Conservation (phyloP, 2,329 filamentous ascomycete genomes). For the Phyllosticta paracitricarpa region DNA sequence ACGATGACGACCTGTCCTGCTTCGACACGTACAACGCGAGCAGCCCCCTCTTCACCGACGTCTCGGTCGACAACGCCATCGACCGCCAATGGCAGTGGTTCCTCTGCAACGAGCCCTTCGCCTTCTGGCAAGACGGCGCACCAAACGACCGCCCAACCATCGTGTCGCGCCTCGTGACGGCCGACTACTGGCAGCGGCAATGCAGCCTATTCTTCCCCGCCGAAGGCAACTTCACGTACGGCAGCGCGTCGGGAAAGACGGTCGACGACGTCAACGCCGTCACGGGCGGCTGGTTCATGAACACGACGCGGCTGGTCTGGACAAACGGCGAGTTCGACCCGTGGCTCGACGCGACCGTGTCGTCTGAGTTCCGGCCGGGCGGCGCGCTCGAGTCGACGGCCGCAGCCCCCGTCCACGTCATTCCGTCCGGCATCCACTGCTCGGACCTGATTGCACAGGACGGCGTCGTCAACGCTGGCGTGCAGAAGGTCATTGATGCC, state of each 20-base stretch:
- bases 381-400: slow-evolving; percentile 42
- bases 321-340: slow-evolving; percentile 52
- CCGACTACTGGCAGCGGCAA: slow-evolving; percentile 46
- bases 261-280: slow-evolving; percentile 40
- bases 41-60: slow-evolving; percentile 43
- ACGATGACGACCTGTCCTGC: slow-evolving; percentile 37
- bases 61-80: slow-evolving; percentile 33
- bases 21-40: slow-evolving; percentile 43
- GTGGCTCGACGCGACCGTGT: slow-evolving; percentile 47
- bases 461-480: slow-evolving; percentile 36
- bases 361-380: slow-evolving; percentile 43
- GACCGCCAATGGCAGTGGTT: slow-evolving; percentile 52
- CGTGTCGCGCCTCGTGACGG: slow-evolving; percentile 41
- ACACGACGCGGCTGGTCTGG: slow-evolving; percentile 47
- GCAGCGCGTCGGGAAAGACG: slow-evolving; percentile 37
- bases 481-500: slow-evolving; percentile 40
- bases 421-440: slow-evolving; percentile 47
- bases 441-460: slow-evolving; percentile 43
- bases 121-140: slow-evolving; percentile 47
- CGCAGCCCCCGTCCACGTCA: slow-evolving; percentile 42
- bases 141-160: slow-evolving; percentile 37
- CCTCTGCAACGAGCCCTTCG: slow-evolving; percentile 54
- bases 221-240: slow-evolving; percentile 41
- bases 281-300: slow-evolving; percentile 47
- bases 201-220: slow-evolving; percentile 48